Evolutionary conservation across 2,329 filamentous ascomycete genomes (phyloP).

Genomic region (Aspergillus phoenicis): DNA sequence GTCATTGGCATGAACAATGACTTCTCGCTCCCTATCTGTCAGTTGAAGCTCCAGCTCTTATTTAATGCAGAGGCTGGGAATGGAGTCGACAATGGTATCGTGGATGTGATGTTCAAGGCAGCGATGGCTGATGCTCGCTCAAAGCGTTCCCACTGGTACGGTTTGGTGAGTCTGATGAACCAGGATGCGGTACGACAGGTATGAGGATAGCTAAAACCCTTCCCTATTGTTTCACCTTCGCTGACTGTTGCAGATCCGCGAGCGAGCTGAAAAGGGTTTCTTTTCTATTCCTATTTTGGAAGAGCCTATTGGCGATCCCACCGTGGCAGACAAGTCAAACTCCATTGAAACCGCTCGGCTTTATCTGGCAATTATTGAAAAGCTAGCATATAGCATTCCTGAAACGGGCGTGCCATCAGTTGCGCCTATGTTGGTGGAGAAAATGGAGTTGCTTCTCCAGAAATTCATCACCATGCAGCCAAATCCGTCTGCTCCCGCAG

Average conservation of each 20-base stretch:
- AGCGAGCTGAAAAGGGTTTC: slow-evolving; percentile 46
- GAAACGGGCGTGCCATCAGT: slow-evolving; percentile 36
- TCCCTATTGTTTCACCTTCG: slow-evolving; percentile 8
- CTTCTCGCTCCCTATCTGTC: slow-evolving; percentile 48
- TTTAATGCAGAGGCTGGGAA: slow-evolving; percentile 36
- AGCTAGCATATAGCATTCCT: slow-evolving; percentile 41
- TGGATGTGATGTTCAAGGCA: slow-evolving; percentile 45
- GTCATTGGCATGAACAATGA: slow-evolving; percentile 42
- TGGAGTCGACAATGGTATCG: slow-evolving; percentile 34
- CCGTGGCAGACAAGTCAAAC: slow-evolving; percentile 15
- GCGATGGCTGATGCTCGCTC: slow-evolving; percentile 40
- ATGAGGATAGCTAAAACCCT: slow-evolving; percentile 15
- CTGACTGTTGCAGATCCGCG: slow-evolving; percentile 38
- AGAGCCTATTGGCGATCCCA: slow-evolving; percentile 17
- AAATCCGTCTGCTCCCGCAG: slow-evolving; percentile 23
- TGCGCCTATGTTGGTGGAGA: slow-evolving; percentile 42
- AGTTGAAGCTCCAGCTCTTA: slow-evolving; percentile 46
- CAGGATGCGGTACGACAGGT: slow-evolving; percentile 41
- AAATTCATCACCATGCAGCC: slow-evolving; percentile 36
- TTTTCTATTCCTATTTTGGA: slow-evolving; percentile 40
- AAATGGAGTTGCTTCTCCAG: slow-evolving; percentile 43
- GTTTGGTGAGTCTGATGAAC: slow-evolving; percentile 42
- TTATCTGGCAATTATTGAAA: slow-evolving; percentile 44
- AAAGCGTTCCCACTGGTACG: slow-evolving; percentile 41
- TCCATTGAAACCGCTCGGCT: slow-evolving; percentile 38